These are phyloP conservation scores for Diaporthe citri DNA, from an alignment of 2,329 filamentous ascomycete species.

Conservation along the genomic window DNA sequence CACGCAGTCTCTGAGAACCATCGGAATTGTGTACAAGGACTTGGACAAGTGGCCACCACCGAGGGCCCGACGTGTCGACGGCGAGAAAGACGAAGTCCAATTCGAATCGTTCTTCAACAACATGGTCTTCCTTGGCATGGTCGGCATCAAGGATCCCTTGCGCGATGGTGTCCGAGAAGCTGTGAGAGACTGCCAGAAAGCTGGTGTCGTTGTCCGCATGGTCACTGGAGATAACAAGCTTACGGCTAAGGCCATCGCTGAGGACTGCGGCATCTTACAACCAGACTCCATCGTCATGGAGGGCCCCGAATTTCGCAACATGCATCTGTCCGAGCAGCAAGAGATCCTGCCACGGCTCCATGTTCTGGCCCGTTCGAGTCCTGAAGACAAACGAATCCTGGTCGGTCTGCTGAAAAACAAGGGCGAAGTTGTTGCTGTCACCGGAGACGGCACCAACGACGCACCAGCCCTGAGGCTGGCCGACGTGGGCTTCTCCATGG, in stretches of 20 bases:
- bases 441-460: conserved; percentile 87
- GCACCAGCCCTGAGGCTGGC: conserved; percentile 84
- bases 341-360: conserved; percentile 77
- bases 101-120: conserved; percentile 77
- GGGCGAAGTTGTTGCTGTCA: conserved; percentile 84
- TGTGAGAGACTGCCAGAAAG: conserved; percentile 78
- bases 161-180: conserved; percentile 81
- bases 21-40: conserved; percentile 86
- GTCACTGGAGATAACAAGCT: conserved; percentile 87
- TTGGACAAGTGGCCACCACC: conserved; percentile 87
- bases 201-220: conserved; percentile 86
- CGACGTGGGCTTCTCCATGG: conserved; percentile 89
- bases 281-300: conserved; percentile 79
- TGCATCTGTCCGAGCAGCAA: conserved; percentile 74
- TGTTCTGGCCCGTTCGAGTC: conserved; percentile 80
- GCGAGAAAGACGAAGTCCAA: conserved; percentile 69
- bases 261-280: conserved; percentile 81
- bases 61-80: conserved; percentile 65
- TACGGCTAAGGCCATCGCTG: conserved; percentile 83
- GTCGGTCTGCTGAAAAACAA: conserved; percentile 79
- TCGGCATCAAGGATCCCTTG: conserved; percentile 86
- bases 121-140: conserved; percentile 77
- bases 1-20: conserved; percentile 83
- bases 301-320: conserved; percentile 81
- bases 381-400: conserved; percentile 81